Evolutionary conservation across 148 eudicot species (phyloP), one percentile per base, ranked within the genome.

Genomic region (Fagopyrum homotropicum): DNA sequence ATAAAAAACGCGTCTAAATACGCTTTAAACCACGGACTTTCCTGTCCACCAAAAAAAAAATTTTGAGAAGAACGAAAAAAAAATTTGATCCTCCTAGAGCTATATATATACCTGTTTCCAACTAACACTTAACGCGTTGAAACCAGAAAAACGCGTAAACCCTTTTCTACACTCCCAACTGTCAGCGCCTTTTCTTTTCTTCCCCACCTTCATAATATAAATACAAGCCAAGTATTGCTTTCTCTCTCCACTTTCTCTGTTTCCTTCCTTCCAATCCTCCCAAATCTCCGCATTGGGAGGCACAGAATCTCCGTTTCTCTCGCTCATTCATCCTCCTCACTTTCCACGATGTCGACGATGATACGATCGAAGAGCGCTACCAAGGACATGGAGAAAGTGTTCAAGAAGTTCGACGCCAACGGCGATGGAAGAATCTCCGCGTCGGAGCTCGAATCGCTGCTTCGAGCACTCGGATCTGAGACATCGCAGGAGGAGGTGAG

Each of bases 391-490:
- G 79, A 80, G 73, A 77, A 74, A 26, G 83, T 92, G 0, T 92
- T 92, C 85, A 63, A 68, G 17, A 90, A 87, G 50, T 90, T 93
- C 85, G 98, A 93, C 79, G 75, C 84, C 0, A 89, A 93, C 66
- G 92, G 93, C 70, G 98, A 93, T 77, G 96, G 98, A 3, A 84
- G 82, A 68, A 90, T 93, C 56, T 91, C 91, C 0, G 35, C 75
- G 4, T 10, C 79, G 10, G 98, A 93, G 72, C 86, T 93, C 6
- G 64, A 60, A 14, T 77, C 79, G 2, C 80, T 90, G 0, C 82
- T 92, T 9, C 69, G 68, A 8, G 82, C 91, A 5, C 81, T 92
- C 76, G 97, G 95, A 57, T 79, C 97, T 16, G 84, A 82, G 0
- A 85, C 91, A 0, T 46, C 93, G 8, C 6, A 69, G 12, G 89